Evolutionary conservation across 2,329 filamentous ascomycete species (phyloP), one percentile per base, ranked within the genome.

Genomic region (Acephala macrosclerotiorum): DNA sequence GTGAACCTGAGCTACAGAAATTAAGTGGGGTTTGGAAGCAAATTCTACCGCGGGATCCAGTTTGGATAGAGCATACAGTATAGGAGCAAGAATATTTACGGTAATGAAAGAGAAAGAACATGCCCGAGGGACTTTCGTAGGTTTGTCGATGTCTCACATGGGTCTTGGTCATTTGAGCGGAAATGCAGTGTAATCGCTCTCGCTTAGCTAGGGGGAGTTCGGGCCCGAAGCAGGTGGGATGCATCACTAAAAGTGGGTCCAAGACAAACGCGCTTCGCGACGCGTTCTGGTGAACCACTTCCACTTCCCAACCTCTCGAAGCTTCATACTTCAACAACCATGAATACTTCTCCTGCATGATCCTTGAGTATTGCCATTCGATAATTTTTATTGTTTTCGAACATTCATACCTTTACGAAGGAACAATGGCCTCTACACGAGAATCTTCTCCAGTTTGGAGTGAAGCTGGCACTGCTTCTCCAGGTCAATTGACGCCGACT

Each of bases 371-470:
- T 60, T 59, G 60, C 25, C 47, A 51, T 57, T 58, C 36, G 66
- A 45, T 57, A 58, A 45, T 58, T 57, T 57, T n/a, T 47, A 68
- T 66, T 33, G 55, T 57, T 63, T 60, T 25, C 35, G n/a, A 63
- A 29, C 35, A 66, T 51, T 55, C 45, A 61, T 57, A 56, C 38
- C 35, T 42, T 55, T 53, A 47, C 25, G 49, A 47, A 35, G 55
- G 62, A 18, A 67, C 58, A 75, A 88, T 87, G 85, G 79, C 83
- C 74, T 83, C 83, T 40, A 77, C 80, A 66, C 77, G 79, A 72
- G 79, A 82, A 61, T 77, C 81, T n/a, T 83, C 83, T 51, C 81
- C 81, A 47, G 80, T 77, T 60, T 9, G 16, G 29, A 76, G 78
- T 70, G 79, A 76, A 66, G 80, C 79, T 57, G 78, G 77, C 47